These are phyloP conservation scores for Fusarium succisae DNA, from an alignment of 2,329 filamentous ascomycete species.

Conservation along the genomic window DNA sequence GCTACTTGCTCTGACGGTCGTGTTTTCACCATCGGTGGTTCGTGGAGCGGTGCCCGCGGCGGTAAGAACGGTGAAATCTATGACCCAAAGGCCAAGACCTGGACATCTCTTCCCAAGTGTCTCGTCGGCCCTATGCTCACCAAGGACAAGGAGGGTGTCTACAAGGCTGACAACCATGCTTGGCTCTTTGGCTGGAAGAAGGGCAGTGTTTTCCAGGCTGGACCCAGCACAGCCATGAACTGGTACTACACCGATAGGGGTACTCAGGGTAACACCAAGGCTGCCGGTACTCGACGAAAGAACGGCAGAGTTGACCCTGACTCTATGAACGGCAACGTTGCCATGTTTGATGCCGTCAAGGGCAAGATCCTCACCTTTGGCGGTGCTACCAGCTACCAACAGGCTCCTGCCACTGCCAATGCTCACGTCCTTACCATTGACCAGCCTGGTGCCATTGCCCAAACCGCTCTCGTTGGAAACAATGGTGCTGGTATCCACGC, in stretches of 20 bases:
- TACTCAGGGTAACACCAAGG: slow-evolving; percentile 36
- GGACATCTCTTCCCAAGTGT: slow-evolving; percentile 44
- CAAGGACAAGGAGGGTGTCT: slow-evolving; percentile 51
- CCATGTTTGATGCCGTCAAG: slow-evolving; percentile 67
- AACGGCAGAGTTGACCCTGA: slow-evolving; percentile 51
- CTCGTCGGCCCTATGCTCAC: slow-evolving; percentile 61
- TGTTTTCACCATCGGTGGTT: slow-evolving; percentile 34
- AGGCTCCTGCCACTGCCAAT: slow-evolving; percentile 51
- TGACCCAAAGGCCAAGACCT: slow-evolving; percentile 15
- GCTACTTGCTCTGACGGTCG: slow-evolving; percentile 30
- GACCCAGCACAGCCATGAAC: slow-evolving; percentile 62
- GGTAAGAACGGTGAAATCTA: slow-evolving; percentile 36
- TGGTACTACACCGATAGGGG: slow-evolving; percentile 58
- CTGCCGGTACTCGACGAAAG: slow-evolving; percentile 40
- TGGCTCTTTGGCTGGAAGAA: slow-evolving; percentile 54
- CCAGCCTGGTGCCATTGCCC: slow-evolving; percentile 10
- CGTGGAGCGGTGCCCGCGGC: slow-evolving; percentile 26
- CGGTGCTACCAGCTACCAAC: slow-evolving; percentile 58
- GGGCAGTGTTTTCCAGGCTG: slow-evolving; percentile 61
- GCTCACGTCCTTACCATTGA: slow-evolving; percentile 61
- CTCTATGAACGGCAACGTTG: slow-evolving; percentile 64
- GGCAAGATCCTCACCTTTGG: slow-evolving; percentile 66
- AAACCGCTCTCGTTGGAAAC: slow-evolving; percentile 15
- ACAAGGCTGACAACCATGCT: slow-evolving; percentile 47
- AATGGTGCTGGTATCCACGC: slow-evolving; percentile 20